phyloP scores from a whole-genome alignment of 129 eudicot genomes.

The Flaveria bidentis region DNA sequence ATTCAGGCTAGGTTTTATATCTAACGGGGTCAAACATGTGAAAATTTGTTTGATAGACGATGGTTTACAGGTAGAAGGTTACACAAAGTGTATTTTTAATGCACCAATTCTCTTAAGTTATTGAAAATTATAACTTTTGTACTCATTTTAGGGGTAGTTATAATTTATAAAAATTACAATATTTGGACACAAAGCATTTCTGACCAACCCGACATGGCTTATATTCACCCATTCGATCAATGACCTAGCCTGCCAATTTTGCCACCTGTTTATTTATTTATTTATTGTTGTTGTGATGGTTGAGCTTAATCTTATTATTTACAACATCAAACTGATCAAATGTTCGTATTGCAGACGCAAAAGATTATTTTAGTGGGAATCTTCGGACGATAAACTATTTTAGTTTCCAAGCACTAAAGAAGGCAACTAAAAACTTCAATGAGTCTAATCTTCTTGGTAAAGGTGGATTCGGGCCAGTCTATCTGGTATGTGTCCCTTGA shows the following conservation, averaged over 20 bases:
- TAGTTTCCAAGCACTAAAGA: constrained; percentile 54
- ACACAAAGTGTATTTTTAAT: neutral
- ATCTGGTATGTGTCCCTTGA: constrained; percentile 37
- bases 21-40: neutral
- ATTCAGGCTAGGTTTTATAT: neutral
- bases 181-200: neutral
- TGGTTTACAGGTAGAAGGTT: neutral
- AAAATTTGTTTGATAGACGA: neutral
- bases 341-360: constrained; percentile 37
- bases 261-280: neutral
- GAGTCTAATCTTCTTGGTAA: constrained; percentile 46
- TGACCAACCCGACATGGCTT: neutral
- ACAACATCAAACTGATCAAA: neutral
- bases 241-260: neutral
- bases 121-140: neutral
- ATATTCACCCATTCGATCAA: neutral
- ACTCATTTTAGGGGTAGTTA: neutral
- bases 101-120: neutral
- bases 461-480: constrained; percentile 76
- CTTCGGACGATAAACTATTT: constrained; percentile 61
- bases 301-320: neutral
- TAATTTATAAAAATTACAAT: neutral
- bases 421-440: constrained; percentile 46
- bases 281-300: neutral
- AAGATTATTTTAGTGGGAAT: constrained; percentile 49